These are phyloP conservation scores for Pichia scutulata DNA, from an alignment of 805 yeast genomes.

Conservation along the genomic window DNA sequence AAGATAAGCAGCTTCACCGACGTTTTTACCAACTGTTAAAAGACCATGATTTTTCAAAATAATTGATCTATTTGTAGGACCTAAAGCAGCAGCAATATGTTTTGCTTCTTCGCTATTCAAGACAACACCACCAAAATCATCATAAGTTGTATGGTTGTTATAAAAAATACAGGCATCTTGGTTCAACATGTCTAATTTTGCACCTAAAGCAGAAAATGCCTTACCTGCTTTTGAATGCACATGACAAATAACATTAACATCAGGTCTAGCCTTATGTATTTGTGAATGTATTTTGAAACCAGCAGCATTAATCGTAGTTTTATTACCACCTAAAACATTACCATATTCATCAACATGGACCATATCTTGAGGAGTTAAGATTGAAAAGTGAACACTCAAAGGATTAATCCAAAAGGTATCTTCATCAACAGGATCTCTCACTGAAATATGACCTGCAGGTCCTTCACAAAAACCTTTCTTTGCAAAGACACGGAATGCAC, in stretches of 20 bases:
- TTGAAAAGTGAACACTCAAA: slow-evolving; percentile 63
- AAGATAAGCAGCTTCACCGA: slow-evolving; percentile 52
- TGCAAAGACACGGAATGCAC: slow-evolving; percentile 75
- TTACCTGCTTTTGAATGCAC: slow-evolving; percentile 60
- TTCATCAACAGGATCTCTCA: slow-evolving; percentile 76
- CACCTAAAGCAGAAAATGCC: slow-evolving; percentile 57
- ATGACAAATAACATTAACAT: slow-evolving; percentile 65
- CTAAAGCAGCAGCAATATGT: slow-evolving; percentile 52
- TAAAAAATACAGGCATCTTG: slow-evolving; percentile 69
- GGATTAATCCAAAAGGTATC: slow-evolving; percentile 86
- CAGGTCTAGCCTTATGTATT: slow-evolving; percentile 58
- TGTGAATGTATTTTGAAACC: slow-evolving; percentile 67
- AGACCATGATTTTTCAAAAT: slow-evolving; percentile 69
- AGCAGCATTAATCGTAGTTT: slow-evolving; percentile 47
- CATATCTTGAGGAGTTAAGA: slow-evolving; percentile 52
- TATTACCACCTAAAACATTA: slow-evolving; percentile 44
- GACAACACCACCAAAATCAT: slow-evolving; percentile 73
- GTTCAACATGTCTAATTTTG: slow-evolving; percentile 65
- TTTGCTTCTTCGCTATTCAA: slow-evolving; percentile 55
- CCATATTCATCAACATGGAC: slow-evolving; percentile 58
- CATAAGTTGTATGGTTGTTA: slow-evolving; percentile 56
- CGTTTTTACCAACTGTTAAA: slow-evolving; percentile 58
- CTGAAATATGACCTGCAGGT: slow-evolving; percentile 76
- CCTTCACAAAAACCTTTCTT: slow-evolving; percentile 72
- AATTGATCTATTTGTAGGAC: slow-evolving; percentile 44